These are phyloP conservation scores for Volvox africanus DNA, from an alignment of 139 green algal genomes.

Conservation along the genomic window DNA sequence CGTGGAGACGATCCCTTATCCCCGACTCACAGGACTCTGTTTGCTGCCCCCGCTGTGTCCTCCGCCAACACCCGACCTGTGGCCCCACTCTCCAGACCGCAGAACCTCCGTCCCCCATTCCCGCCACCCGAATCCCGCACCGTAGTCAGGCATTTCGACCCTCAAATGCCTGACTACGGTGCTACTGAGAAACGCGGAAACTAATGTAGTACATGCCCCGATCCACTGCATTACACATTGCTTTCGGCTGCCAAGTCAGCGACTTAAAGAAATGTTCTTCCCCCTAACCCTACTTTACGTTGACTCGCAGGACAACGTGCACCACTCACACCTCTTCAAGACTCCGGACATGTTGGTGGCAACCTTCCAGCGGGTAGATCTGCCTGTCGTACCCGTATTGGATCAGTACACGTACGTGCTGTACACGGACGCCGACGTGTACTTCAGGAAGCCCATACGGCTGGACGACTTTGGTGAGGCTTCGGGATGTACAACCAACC, in stretches of 20 bases:
- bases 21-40: too few relatives aligned
- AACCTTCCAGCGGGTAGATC: constrained; percentile 52
- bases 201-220: too few relatives aligned
- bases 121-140: too few relatives aligned
- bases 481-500: neutral
- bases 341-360: constrained; percentile 41
- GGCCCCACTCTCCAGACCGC: too few relatives aligned
- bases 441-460: constrained; percentile 44
- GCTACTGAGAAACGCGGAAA: too few relatives aligned
- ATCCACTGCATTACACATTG: too few relatives aligned
- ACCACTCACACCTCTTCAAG: constrained; percentile 43
- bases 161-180: too few relatives aligned
- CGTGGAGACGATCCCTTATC: too few relatives aligned
- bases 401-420: constrained; percentile 64
- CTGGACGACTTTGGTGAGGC: constrained; percentile 49
- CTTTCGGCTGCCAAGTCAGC: too few relatives aligned
- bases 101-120: neutral
- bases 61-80: neutral
- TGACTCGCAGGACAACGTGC: constrained; percentile 24
- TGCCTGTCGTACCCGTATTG: constrained; percentile 42
- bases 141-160: neutral
- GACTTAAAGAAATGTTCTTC: too few relatives aligned
- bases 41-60: too few relatives aligned
- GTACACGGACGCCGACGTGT: constrained; percentile 62
- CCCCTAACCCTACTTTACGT: neutral